Evolutionary conservation across 1,284 basidiomycete species (phyloP), one percentile per base, ranked within the genome.

Genomic region (Cryptococcus hybrid): DNA sequence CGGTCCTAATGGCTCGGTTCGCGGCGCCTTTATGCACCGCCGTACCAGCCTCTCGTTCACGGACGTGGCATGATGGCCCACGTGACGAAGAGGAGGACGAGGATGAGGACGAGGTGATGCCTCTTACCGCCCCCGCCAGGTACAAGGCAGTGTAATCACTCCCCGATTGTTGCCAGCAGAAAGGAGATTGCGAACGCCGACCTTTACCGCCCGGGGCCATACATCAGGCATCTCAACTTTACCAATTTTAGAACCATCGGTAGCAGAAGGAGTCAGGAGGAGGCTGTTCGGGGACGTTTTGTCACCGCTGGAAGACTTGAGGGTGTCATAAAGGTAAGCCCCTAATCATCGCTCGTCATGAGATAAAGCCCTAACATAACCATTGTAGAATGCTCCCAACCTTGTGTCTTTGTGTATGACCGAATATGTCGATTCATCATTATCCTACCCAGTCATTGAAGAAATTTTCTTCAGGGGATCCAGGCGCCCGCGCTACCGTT

Each of bases 341-440:
- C 86, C 90, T 9, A 42, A 2, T 9, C 24, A 24, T 24, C 11
- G 48, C 18, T 47, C 11, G 63, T 5, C 48, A 44, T 6, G 35
- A 35, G 40, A 30, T 38, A 50, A 51, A 24, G 24, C 24, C 24
- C 24, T 24, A 24, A 24, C 6, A 8, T 7, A 7, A 24, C 24
- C 7, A 11, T 38, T 18, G 36, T 65, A 92, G 89, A 90, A 93
- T 83, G 86, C 88, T 76, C 90, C 90, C 0, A 91, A 89, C 66
- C 80, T 95, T 30, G 82, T 82, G 11, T 83, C 86, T 2, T 89
- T 95, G 64, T 91, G 90, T 36, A 91, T 90, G n/a, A 95, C 92
- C 0, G 92, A 95, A 74, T 96, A 94, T 72, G 95, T 96, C 88
- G 92, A 96, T 66, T 90, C 91, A 1, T 87, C 92, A 0, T 80